These are phyloP conservation scores for Hypoxylon sp. DNA, from an alignment of 2,329 filamentous ascomycete species.

Conservation along the genomic window DNA sequence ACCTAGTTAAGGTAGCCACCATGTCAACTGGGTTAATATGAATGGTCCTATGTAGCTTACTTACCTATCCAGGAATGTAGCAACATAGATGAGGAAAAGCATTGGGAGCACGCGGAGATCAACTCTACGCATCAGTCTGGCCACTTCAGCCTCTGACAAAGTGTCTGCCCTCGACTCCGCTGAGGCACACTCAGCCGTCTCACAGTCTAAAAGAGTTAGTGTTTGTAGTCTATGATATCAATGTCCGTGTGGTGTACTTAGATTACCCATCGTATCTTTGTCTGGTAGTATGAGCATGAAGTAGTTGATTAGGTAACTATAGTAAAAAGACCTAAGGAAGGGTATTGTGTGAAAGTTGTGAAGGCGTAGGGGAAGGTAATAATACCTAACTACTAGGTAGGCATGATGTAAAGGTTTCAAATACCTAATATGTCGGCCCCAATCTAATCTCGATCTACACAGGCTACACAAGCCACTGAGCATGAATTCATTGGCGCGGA, in stretches of 20 bases:
- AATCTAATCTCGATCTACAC: not conserved
- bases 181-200: not conserved
- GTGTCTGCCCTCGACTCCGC: not conserved
- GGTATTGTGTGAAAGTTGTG: no score
- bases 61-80: constrained; percentile 44
- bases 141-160: not conserved
- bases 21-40: not conserved
- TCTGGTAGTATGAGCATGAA: not conserved
- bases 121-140: constrained; percentile 38
- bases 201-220: not conserved
- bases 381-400: not conserved
- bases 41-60: constrained; percentile 9
- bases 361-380: no score
- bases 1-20: constrained; percentile 14
- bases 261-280: not conserved
- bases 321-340: no score
- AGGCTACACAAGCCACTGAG: not conserved
- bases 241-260: not conserved
- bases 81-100: constrained; percentile 39
- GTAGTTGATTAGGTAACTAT: no score
- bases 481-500: not conserved
- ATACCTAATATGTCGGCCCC: not conserved
- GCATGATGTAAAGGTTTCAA: not conserved
- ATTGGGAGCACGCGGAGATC: constrained; percentile 44
- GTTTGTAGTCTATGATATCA: not conserved